Evolutionary conservation across 805 yeast genomes (phyloP).

Genomic region (Ogataea nitratoaversa): DNA sequence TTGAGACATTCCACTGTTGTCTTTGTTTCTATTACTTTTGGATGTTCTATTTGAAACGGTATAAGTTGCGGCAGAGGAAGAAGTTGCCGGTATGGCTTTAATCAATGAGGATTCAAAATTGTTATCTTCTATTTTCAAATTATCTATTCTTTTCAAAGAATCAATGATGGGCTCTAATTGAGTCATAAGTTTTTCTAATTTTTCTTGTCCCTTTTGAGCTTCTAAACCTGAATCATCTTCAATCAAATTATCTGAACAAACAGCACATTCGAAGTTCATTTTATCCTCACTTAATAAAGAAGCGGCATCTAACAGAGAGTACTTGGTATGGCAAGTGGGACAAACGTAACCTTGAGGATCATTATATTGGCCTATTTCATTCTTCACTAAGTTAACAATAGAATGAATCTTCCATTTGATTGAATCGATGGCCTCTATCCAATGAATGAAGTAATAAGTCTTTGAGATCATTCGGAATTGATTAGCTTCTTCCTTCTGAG

Average conservation of each 20-base stretch:
- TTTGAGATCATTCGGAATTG: conserved; percentile 69
- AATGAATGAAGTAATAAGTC: conserved; percentile 75
- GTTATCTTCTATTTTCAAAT: conserved; percentile 76
- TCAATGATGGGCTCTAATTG: conserved; percentile 87
- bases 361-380: conserved; percentile 76
- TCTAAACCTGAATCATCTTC: conserved; percentile 89
- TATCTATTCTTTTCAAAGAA: conserved; percentile 77
- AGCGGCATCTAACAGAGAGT: conserved; percentile 83
- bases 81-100: conserved; percentile 79
- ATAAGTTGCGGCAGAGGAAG: conserved; percentile 65
- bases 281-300: conserved; percentile 75
- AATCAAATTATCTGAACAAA: conserved; percentile 69
- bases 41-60: conserved; percentile 46
- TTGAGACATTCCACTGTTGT: conserved; percentile 22
- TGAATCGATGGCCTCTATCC: conserved; percentile 91
- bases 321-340: conserved; percentile 77
- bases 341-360: conserved; percentile 95
- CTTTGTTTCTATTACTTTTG: conserved; percentile 17
- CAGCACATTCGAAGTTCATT: conserved; percentile 77
- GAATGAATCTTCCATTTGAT: conserved; percentile 95
- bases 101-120: conserved; percentile 83
- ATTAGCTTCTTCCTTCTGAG: conserved; percentile 65
- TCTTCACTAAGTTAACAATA: conserved; percentile 71
- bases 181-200: conserved; percentile 77
- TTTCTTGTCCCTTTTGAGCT: conserved; percentile 75